Percentiles rank a stretch among this genome's conserved stretches.
Conservation (phyloP, 495 filamentous ascomycete species). For the Xylaria telfairii region DNA sequence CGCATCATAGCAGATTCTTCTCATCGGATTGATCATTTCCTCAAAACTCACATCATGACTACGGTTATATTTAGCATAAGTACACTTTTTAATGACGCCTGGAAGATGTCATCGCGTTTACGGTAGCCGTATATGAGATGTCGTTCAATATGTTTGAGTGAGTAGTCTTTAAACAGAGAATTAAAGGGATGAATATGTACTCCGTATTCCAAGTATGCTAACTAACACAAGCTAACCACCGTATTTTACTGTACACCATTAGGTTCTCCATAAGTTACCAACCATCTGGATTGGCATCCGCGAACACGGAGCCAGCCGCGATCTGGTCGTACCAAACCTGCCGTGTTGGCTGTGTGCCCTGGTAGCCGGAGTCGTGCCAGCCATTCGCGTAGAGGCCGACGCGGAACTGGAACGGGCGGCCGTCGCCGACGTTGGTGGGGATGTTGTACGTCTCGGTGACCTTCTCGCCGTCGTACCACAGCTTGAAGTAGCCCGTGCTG, state of each 20-base stretch:
- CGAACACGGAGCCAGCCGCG: constrained; percentile 53
- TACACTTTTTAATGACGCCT: background rate
- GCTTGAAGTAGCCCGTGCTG: constrained; percentile 53
- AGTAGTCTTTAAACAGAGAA: background rate
- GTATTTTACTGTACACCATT: background rate
- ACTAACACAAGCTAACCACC: background rate
- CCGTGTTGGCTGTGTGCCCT: constrained; percentile 55
- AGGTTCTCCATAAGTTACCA: constrained; percentile 18
- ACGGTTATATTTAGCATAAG: background rate
- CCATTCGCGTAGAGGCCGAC: constrained; percentile 63
- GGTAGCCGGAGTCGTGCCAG: constrained; percentile 58
- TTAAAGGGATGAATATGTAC: background rate
- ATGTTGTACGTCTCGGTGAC: constrained; percentile 52
- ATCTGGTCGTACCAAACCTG: constrained; percentile 63
- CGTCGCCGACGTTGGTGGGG: constrained; percentile 54
- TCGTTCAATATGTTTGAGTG: background rate
- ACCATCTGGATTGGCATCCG: constrained; percentile 49
- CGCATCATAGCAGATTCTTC: background rate
- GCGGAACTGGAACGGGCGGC: constrained; percentile 56
- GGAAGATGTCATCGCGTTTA: no score
- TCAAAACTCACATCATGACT: background rate
- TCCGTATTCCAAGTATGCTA: background rate
- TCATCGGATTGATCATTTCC: background rate
- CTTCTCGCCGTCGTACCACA: constrained; percentile 59
- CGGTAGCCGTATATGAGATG: background rate